A percentile compares a stretch with the other conserved stretches of the same genome.
These are phyloP conservation scores for Fusarium sp. DNA, from an alignment of 2,329 filamentous ascomycete species.

Conservation along the genomic window DNA sequence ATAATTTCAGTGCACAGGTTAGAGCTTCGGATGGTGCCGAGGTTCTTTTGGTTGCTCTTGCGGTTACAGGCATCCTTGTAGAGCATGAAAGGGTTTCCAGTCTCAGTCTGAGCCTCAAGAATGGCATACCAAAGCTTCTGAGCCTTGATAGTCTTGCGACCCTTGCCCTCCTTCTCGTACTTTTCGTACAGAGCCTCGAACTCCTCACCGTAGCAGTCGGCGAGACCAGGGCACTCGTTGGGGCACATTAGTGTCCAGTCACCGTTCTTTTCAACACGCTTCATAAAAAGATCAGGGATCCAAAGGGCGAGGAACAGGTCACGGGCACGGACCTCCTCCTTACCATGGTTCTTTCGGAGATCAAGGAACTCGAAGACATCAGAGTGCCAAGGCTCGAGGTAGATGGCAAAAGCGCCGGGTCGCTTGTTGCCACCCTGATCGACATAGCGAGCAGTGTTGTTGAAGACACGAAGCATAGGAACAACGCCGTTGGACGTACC, in stretches of 20 bases:
- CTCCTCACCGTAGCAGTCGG: slow-evolving; percentile 97
- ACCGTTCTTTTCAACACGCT: slow-evolving; percentile 95
- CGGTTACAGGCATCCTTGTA: slow-evolving; percentile 99
- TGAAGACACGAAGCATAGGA: slow-evolving; percentile 98
- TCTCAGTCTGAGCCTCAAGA: slow-evolving; percentile 97
- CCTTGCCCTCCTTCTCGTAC: slow-evolving; percentile 89
- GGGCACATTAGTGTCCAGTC: slow-evolving; percentile 99
- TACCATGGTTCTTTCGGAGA: slow-evolving; percentile 98
- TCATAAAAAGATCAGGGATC: slow-evolving; percentile 99
- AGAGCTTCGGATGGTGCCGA: slow-evolving; percentile 97
- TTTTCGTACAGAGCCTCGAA: slow-evolving; percentile 94
- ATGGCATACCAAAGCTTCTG: slow-evolving; percentile 99
- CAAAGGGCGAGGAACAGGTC: slow-evolving; percentile 98
- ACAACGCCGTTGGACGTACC: slow-evolving; percentile 97
- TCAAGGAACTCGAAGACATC: slow-evolving; percentile 98
- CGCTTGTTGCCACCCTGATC: slow-evolving; percentile 99
- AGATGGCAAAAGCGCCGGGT: slow-evolving; percentile 97
- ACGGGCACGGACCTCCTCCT: slow-evolving; percentile 96
- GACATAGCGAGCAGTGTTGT: slow-evolving; percentile 98
- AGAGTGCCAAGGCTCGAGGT: slow-evolving; percentile 98
- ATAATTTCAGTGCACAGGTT: slow-evolving; percentile 99
- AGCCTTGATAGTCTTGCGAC: slow-evolving; percentile 91
- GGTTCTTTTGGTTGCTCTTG: slow-evolving; percentile 99
- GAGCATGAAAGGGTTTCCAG: slow-evolving; percentile 98
- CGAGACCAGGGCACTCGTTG: slow-evolving; percentile 93